Percentiles rank a stretch among this genome's conserved stretches.
Evolutionary conservation across 2,329 filamentous ascomycete species (phyloP).

Genomic region (Dothideomycetes sp.): DNA sequence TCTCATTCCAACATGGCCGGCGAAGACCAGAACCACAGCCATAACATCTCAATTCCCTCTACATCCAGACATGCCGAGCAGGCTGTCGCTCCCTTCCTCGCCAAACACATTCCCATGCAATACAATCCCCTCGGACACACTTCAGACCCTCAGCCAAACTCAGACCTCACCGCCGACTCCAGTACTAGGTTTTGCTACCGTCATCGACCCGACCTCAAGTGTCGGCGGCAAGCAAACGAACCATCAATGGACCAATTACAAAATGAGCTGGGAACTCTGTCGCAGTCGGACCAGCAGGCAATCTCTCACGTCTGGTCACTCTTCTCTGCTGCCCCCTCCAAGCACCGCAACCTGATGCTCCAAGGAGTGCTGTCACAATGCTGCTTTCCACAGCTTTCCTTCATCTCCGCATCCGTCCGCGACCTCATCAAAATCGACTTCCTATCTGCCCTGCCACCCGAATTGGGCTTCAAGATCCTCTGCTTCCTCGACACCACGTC

Average conservation of each 20-base stretch:
- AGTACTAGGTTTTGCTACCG: conserved; percentile 86
- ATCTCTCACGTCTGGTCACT: conserved; percentile 97
- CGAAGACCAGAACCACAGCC: conserved; percentile 2
- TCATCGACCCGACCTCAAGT: conserved; percentile 88
- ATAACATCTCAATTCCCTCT: conserved; percentile 28
- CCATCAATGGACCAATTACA: conserved; percentile 93
- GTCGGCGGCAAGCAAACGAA: conserved; percentile 84
- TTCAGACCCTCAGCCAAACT: conserved; percentile 16
- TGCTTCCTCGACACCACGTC: conserved; percentile 89
- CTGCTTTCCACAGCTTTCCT: conserved; percentile 94
- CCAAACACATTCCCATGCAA: conserved; percentile 78
- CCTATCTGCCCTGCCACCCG: conserved; percentile 72
- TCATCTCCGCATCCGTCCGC: conserved; percentile 78
- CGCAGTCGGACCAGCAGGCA: conserved; percentile 79
- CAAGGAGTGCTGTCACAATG: conserved; percentile 94
- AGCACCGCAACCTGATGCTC: conserved; percentile 91
- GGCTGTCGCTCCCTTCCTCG: conserved; percentile 78
- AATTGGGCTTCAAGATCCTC: conserved; percentile 87
- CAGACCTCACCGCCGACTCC: conserved; percentile 22
- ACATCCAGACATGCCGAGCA: conserved; percentile 56
- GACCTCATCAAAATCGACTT: conserved; percentile 98
- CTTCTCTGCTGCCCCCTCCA: conserved; percentile 88
- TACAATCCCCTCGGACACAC: conserved; percentile 64
- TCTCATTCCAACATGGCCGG: not conserved
- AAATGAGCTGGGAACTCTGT: conserved; percentile 69